A percentile compares a stretch with the other conserved stretches of the same genome.
These are phyloP conservation scores for Boletus sp. DNA, from an alignment of 768 basidiomycete genomes.

Conservation along the genomic window DNA sequence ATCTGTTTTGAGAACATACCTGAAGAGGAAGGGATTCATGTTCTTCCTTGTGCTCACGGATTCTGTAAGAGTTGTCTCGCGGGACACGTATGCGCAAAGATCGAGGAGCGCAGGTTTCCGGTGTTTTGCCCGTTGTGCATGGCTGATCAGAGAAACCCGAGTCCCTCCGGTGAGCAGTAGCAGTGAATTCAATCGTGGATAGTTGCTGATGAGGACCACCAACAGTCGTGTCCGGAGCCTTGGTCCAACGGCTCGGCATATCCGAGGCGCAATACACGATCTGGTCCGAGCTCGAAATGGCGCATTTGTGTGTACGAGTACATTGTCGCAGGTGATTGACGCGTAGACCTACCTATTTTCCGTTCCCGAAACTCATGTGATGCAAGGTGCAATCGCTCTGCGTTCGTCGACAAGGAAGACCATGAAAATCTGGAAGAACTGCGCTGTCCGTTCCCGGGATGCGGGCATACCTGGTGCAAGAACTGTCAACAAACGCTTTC, in stretches of 20 bases:
- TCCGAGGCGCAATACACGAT: constrained; percentile 38
- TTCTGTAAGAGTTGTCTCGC: constrained; percentile 56
- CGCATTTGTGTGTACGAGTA: constrained; percentile 38
- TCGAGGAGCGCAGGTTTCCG: constrained; percentile 53
- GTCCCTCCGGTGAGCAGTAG: constrained; percentile 33
- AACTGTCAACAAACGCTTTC: constrained; percentile 44
- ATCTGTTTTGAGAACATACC: constrained; percentile 53
- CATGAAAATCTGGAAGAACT: constrained; percentile 41
- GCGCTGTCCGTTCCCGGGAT: constrained; percentile 49
- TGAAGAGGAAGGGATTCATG: constrained; percentile 40
- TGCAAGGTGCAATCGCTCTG: constrained; percentile 47
- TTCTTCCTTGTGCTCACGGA: constrained; percentile 44
- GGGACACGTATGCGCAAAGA: constrained; percentile 42
- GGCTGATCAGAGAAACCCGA: constrained; percentile 29
- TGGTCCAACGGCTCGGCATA: constrained; percentile 42
- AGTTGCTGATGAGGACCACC: background rate
- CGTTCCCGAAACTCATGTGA: background rate
- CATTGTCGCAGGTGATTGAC: constrained; percentile 48
- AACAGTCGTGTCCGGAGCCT: constrained; percentile 37
- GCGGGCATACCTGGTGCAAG: constrained; percentile 59
- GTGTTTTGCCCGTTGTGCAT: constrained; percentile 60
- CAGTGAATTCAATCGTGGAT: background rate
- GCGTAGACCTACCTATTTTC: background rate
- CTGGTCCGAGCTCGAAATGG: constrained; percentile 47
- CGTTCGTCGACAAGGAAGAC: constrained; percentile 51